phyloP scores from a whole-genome alignment of 1,139 yeast species.

The Blastobotrys ciferrii region DNA sequence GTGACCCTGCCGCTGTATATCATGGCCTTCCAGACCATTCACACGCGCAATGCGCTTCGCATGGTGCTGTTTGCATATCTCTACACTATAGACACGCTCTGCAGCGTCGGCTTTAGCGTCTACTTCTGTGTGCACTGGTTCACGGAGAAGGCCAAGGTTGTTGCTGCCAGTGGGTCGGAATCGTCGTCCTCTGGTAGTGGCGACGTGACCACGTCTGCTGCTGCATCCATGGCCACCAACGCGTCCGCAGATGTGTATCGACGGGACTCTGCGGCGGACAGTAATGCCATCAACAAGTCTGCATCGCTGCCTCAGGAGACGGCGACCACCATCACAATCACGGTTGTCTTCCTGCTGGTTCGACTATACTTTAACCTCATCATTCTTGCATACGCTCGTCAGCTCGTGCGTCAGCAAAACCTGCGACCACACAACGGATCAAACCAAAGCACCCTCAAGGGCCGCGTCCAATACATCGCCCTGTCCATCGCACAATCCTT shows the following conservation, averaged over 20 bases:
- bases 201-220: slow-evolving; percentile 2
- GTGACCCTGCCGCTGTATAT: slow-evolving; percentile 64
- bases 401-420: slow-evolving; percentile 36
- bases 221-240: slow-evolving; percentile 11
- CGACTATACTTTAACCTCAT: slow-evolving; percentile 69
- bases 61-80: slow-evolving; percentile 62
- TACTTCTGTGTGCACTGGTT: slow-evolving; percentile 81
- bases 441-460: slow-evolving; percentile 35
- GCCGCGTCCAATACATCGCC: slow-evolving; percentile 32
- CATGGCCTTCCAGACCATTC: slow-evolving; percentile 47
- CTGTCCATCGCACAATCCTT: slow-evolving; percentile 34
- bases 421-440: slow-evolving; percentile 37
- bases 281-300: slow-evolving; percentile 44
- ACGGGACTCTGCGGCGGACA: slow-evolving; percentile 15
- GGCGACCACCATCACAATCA: slow-evolving; percentile 59
- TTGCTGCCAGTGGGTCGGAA: slow-evolving; percentile 12
- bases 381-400: slow-evolving; percentile 58
- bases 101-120: slow-evolving; percentile 66
- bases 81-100: slow-evolving; percentile 63
- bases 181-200: slow-evolving; percentile 1
- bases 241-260: not conserved
- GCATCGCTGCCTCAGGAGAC: slow-evolving; percentile 73
- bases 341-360: slow-evolving; percentile 50
- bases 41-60: slow-evolving; percentile 45
- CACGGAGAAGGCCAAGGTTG: slow-evolving; percentile 28